Evolutionary conservation across 768 basidiomycete species (phyloP).

Genomic region (Kwoniella pini): DNA sequence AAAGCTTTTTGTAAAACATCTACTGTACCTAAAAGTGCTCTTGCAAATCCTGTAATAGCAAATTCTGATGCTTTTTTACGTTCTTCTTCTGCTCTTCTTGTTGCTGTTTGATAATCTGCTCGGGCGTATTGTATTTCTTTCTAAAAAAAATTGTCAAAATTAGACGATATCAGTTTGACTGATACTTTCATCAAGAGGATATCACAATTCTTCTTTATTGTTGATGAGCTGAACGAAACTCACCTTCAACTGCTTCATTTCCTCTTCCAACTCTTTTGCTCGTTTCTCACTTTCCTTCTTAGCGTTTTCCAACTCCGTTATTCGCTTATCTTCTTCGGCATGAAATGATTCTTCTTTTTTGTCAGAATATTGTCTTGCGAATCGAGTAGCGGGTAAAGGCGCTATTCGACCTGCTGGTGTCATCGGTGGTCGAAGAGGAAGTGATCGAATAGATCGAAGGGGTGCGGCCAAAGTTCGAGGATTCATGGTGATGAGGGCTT

Average conservation of each 20-base stretch:
- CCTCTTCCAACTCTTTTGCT: slow-evolving; percentile 39
- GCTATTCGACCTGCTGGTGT: slow-evolving; percentile 4
- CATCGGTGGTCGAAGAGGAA: slow-evolving; percentile 19
- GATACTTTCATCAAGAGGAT: too few relatives aligned
- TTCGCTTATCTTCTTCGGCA: slow-evolving; percentile 20
- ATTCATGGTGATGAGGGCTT: too few relatives aligned
- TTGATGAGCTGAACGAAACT: too few relatives aligned
- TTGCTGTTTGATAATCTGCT: slow-evolving; percentile 93
- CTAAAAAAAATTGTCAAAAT: too few relatives aligned
- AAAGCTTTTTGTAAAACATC: slow-evolving; percentile 64
- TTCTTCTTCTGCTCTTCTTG: slow-evolving; percentile 85
- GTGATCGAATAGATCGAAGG: slow-evolving; percentile 21
- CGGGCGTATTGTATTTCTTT: slow-evolving; percentile 85
- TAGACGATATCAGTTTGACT: too few relatives aligned
- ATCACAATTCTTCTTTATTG: too few relatives aligned
- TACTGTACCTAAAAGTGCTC: slow-evolving; percentile 58
- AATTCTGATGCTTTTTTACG: slow-evolving; percentile 90
- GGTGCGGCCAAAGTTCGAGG: slow-evolving; percentile 16
- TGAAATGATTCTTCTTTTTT: slow-evolving; percentile 20
- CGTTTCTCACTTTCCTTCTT: slow-evolving; percentile 39
- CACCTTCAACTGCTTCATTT: slow-evolving; percentile 66
- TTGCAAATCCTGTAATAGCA: slow-evolving; percentile 86
- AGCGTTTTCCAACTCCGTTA: slow-evolving; percentile 27
- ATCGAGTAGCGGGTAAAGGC: background rate
- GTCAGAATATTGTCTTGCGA: slow-evolving; percentile 19